These are phyloP conservation scores for Parmelia sp. DNA, from an alignment of 495 filamentous ascomycete species.

Conservation along the genomic window DNA sequence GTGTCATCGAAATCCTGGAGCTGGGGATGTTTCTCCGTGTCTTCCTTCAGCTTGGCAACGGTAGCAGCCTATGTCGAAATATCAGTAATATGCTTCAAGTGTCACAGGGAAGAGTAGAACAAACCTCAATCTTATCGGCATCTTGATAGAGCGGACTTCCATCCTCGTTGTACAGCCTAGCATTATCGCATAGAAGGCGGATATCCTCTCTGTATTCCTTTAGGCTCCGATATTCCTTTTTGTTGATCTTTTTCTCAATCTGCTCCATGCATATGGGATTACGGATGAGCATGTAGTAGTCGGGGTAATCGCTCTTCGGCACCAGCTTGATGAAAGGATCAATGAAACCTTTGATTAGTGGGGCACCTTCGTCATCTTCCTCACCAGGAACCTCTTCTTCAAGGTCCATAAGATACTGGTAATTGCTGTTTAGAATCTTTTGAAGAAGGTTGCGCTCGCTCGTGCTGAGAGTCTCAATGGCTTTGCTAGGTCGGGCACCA, in stretches of 20 bases:
- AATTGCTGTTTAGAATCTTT: slow-evolving; percentile 64
- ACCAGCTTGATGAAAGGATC: slow-evolving; percentile 91
- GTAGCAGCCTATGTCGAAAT: slow-evolving; percentile 50
- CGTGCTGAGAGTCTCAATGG: slow-evolving; percentile 45
- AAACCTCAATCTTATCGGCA: slow-evolving; percentile 87
- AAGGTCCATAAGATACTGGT: slow-evolving; percentile 71
- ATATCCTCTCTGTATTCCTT: slow-evolving; percentile 78
- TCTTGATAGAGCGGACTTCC: slow-evolving; percentile 84
- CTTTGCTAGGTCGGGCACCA: slow-evolving; percentile 63
- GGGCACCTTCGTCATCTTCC: slow-evolving; percentile 54
- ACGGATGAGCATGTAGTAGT: slow-evolving; percentile 90
- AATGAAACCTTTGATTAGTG: slow-evolving; percentile 67
- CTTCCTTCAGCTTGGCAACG: slow-evolving; percentile 58
- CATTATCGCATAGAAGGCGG: slow-evolving; percentile 78
- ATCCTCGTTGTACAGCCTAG: slow-evolving; percentile 92
- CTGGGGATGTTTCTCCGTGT: slow-evolving; percentile 64
- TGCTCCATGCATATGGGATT: slow-evolving; percentile 89
- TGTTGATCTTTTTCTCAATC: slow-evolving; percentile 90
- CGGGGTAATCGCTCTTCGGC: slow-evolving; percentile 76
- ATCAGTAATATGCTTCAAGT: slow-evolving; percentile 1
- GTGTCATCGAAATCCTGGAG: slow-evolving; percentile 63
- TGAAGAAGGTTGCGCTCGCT: slow-evolving; percentile 56
- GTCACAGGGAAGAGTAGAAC: slow-evolving; percentile 21
- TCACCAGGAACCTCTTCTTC: slow-evolving; percentile 50
- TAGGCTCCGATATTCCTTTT: slow-evolving; percentile 77